These are phyloP conservation scores for Smallanthus sonchifolius DNA, from an alignment of 129 eudicot species.

Conservation along the genomic window DNA sequence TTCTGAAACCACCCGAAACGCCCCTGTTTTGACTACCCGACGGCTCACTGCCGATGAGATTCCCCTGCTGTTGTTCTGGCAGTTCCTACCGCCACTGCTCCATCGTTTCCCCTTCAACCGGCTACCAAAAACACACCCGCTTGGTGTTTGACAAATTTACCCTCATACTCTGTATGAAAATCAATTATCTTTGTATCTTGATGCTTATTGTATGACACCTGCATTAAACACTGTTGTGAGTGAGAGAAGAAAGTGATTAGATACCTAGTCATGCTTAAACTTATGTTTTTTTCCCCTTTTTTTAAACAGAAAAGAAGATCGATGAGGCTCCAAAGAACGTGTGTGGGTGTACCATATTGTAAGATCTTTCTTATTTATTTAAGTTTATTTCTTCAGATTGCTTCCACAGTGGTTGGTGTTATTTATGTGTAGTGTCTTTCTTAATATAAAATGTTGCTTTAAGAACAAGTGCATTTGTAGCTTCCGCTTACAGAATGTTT, in stretches of 20 bases:
- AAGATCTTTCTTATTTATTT: constrained; percentile 10
- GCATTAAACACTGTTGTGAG: neutral
- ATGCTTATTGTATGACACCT: neutral
- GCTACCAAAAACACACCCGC: neutral
- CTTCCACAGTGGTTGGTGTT: constrained; percentile 29
- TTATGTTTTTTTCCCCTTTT: neutral
- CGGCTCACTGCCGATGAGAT: too few species aligned
- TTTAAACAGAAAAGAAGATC: constrained; percentile 73
- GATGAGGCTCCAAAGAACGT: constrained; percentile 60
- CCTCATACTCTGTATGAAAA: too few species aligned
- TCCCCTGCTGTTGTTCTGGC: too few species aligned
- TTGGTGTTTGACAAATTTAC: too few species aligned
- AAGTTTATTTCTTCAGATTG: constrained; percentile 29
- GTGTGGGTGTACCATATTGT: constrained; percentile 78
- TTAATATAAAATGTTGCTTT: too few species aligned
- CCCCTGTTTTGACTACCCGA: too few species aligned
- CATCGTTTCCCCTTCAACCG: neutral
- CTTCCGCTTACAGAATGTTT: too few species aligned
- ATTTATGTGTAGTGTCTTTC: constrained; percentile 45
- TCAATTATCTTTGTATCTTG: too few species aligned
- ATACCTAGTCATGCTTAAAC: neutral
- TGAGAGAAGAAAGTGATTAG: too few species aligned
- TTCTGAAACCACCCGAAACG: too few species aligned
- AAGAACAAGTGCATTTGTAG: too few species aligned
- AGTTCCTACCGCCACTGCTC: neutral